These are phyloP conservation scores for Lachnellula willkommii DNA, from an alignment of 2,329 filamentous ascomycete species.

Conservation along the genomic window DNA sequence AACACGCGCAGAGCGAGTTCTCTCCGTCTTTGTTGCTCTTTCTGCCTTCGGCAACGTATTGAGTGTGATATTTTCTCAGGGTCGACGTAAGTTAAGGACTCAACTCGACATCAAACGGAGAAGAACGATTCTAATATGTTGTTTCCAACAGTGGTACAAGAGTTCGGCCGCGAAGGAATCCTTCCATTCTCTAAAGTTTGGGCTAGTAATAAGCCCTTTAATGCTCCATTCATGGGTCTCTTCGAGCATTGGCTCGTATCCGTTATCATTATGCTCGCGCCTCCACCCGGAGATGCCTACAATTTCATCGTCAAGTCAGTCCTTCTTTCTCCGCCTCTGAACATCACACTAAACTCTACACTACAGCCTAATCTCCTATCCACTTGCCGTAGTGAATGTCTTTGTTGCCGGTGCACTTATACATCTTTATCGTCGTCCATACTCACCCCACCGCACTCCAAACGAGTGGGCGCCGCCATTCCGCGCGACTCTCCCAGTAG, in stretches of 20 bases:
- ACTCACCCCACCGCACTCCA: conserved; percentile 42
- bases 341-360: background rate
- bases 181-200: conserved; percentile 58
- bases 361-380: conserved; percentile 57
- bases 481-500: conserved; percentile 48
- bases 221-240: conserved; percentile 55
- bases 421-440: conserved; percentile 47
- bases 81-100: conserved; percentile 37
- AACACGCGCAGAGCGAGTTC: conserved; percentile 48
- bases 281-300: conserved; percentile 62
- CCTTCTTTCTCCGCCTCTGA: background rate
- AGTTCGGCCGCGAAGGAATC: conserved; percentile 61
- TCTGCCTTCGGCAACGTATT: conserved; percentile 65
- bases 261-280: conserved; percentile 60
- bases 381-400: conserved; percentile 53
- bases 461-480: conserved; percentile 51
- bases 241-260: conserved; percentile 61
- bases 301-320: conserved; percentile 56
- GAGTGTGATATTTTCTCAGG: conserved; percentile 63
- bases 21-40: conserved; percentile 61
- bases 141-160: conserved; percentile 47
- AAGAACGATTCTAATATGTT: background rate
- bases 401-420: conserved; percentile 50
- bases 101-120: background rate
- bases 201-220: conserved; percentile 60